phyloP scores from a whole-genome alignment of 768 basidiomycete genomes.

The Lactarius psammicola region DNA sequence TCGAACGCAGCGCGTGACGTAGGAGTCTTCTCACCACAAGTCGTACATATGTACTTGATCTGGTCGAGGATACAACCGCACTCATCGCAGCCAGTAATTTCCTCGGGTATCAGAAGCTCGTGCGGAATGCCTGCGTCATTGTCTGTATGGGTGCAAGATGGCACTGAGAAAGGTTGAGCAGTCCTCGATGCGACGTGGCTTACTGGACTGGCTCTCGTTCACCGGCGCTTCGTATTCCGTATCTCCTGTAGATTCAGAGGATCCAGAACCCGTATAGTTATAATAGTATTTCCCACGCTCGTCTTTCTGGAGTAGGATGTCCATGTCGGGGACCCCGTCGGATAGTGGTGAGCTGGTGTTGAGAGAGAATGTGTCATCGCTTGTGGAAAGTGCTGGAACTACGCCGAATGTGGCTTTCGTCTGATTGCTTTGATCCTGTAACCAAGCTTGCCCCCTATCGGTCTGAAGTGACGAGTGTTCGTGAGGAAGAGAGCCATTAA shows the following conservation, averaged over 20 bases:
- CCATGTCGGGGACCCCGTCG: constrained; percentile 7
- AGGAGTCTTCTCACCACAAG: constrained; percentile 78
- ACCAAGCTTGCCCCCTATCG: constrained; percentile 16
- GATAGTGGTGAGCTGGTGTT: constrained; percentile 25
- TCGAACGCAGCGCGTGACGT: constrained; percentile 25
- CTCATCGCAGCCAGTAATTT: constrained; percentile 78
- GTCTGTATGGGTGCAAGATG: not conserved
- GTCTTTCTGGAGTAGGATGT: constrained; percentile 15
- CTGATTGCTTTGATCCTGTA: constrained; percentile 19
- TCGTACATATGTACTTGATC: constrained; percentile 88
- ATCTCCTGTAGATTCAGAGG: constrained; percentile 23
- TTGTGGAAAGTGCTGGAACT: constrained; percentile 16
- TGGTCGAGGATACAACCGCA: constrained; percentile 73
- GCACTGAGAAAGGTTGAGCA: not conserved
- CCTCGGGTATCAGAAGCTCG: constrained; percentile 51
- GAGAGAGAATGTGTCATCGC: constrained; percentile 25
- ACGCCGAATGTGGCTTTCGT: constrained; percentile 2
- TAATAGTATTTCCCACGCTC: constrained; percentile 21
- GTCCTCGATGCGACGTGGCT: not conserved
- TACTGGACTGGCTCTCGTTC: constrained; percentile 9
- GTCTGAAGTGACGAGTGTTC: constrained; percentile 16
- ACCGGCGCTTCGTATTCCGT: constrained; percentile 14
- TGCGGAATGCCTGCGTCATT: constrained; percentile 39
- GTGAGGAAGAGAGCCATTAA: not conserved
- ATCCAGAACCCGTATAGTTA: constrained; percentile 7